Conservation (phyloP, 306 rosid genomes). For the Pueraria montana region DNA sequence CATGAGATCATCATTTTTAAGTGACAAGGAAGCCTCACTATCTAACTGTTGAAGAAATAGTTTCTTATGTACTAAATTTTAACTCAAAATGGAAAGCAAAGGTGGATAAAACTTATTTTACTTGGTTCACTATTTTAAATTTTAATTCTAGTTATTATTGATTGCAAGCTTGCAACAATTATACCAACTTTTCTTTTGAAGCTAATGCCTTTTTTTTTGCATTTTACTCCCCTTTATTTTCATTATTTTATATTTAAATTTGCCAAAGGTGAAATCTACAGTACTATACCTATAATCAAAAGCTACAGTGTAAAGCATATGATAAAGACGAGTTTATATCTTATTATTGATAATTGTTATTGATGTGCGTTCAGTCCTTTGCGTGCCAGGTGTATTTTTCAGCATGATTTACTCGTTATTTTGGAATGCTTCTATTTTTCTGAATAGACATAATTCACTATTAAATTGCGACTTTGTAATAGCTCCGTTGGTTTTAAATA, state of each 20-base stretch:
- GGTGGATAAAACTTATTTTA: slow-evolving; percentile 33
- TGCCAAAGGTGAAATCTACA: slow-evolving; percentile 59
- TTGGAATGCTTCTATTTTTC: slow-evolving; percentile 33
- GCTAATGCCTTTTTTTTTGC: slow-evolving; percentile 22
- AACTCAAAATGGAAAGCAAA: slow-evolving; percentile 51
- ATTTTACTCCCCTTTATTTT: slow-evolving; percentile 24
- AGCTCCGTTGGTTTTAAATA: slow-evolving; percentile 41
- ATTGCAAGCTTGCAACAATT: background rate
- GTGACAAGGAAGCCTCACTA: slow-evolving; percentile 35
- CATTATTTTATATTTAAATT: slow-evolving; percentile 22
- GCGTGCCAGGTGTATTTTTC: background rate
- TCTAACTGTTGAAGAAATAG: slow-evolving; percentile 42
- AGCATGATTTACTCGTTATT: slow-evolving; percentile 13
- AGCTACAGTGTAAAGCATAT: slow-evolving; percentile 58
- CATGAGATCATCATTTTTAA: slow-evolving; percentile 51
- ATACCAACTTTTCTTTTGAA: slow-evolving; percentile 43
- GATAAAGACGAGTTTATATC: slow-evolving; percentile 27
- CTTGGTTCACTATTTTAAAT: background rate
- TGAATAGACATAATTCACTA: slow-evolving; percentile 4
- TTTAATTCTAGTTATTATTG: slow-evolving; percentile 20
- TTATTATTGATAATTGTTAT: slow-evolving; percentile 12
- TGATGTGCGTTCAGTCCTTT: background rate
- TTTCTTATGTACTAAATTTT: slow-evolving; percentile 42
- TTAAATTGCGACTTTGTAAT: slow-evolving; percentile 6
- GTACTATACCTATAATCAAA: slow-evolving; percentile 36